These are phyloP conservation scores for Backusella sp. DNA, from an alignment of 192 early-diverging fungal species.

Conservation along the genomic window DNA sequence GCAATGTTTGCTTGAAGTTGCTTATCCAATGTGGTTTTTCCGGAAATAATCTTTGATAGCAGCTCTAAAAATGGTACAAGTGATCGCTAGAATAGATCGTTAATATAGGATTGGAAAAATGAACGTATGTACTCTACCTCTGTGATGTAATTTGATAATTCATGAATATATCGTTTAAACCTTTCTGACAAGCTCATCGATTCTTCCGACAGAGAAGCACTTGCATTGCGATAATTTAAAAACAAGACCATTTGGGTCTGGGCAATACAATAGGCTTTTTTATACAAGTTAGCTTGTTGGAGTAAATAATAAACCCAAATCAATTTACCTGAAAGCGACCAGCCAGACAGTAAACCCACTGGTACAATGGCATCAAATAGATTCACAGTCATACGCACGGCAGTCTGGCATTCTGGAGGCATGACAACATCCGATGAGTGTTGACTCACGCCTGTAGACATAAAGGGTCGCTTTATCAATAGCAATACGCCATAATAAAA, in stretches of 20 bases:
- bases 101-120: not conserved
- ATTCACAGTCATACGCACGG: not conserved
- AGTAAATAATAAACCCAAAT: no score
- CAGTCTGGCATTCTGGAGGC: conserved; percentile 3
- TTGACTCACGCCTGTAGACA: not conserved
- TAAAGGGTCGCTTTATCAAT: conserved; percentile 8
- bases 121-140: not conserved
- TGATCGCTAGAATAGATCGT: not conserved
- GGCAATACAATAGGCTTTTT: not conserved
- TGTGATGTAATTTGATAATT: conserved; percentile 1
- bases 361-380: conserved; percentile 6
- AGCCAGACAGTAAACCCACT: not conserved
- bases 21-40: not conserved
- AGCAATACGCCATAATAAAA: not conserved
- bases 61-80: conserved; percentile 5
- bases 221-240: conserved; percentile 4
- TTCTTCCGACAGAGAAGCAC: not conserved
- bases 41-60: conserved; percentile 3
- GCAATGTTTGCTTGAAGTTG: not conserved
- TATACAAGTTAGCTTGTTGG: no score
- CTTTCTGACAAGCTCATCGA: conserved; percentile 5
- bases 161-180: not conserved
- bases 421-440: not conserved
- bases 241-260: conserved; percentile 12
- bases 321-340: conserved; percentile 12